Evolutionary conservation across 2,329 filamentous ascomycete species (phyloP), one percentile per base, ranked within the genome.

Genomic region (Myriosclerotinia duriaeana): DNA sequence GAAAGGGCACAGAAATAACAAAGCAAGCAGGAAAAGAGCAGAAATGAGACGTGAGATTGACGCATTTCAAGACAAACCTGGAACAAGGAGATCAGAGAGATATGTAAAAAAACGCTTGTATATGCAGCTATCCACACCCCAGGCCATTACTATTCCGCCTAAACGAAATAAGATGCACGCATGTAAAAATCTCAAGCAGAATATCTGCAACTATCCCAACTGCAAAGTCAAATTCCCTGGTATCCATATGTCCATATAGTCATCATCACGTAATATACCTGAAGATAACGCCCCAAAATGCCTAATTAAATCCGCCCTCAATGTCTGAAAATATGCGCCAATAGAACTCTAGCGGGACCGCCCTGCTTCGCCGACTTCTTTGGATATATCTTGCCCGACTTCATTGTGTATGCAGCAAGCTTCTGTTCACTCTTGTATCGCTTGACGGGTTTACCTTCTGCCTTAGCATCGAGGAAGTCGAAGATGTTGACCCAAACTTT

Each of bases 401-500:
- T 52, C 0, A 66, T 48, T 0, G 79, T 82, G 69, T 81, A 82
- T 0, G 60, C 5, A 0, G 75, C 68, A 3, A 85, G 78, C 4
- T 73, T 71, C 0, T 8, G 2, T 26, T 75, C 66, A 65, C 48
- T 79, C 1, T 22, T 8, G 69, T 82, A 83, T 42, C 72, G 55
- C 26, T 52, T 63, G 0, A 74, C 75, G 15, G 66, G 69, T n/a
- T 48, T 65, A 34, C 78, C 64, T 12, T 77, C 78, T 0, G 65
- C 65, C 38, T 59, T 67, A 3, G 65, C 65, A 14, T 74, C 69
- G 8, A 85, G 72, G 66, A 85, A 81, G 72, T 85, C 83, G 38
- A 68, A 68, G 48, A 85, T 84, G 67, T 85, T 85, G 66, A 85
- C 77, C 72, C 79, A 78, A 5, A 83, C 74, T 0, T 58, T 69